Evolutionary conservation across 176 grass and related monocot species (phyloP).

Genomic region (Cenchrus fungigraminus): DNA sequence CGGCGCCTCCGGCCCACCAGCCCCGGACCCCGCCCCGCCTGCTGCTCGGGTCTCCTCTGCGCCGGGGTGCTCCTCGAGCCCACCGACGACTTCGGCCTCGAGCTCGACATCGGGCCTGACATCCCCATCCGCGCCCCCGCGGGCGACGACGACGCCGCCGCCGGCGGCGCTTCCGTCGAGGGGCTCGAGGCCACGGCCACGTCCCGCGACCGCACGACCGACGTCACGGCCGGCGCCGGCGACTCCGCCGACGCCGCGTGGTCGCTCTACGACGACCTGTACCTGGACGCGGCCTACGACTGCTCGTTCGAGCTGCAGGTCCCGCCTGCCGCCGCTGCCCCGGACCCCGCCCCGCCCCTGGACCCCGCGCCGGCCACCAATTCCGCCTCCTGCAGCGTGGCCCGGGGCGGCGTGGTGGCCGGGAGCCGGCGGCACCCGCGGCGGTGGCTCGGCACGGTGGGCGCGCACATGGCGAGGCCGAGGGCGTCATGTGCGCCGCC

Average conservation of each 20-base stretch:
- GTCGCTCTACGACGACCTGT: slow-evolving; percentile 92
- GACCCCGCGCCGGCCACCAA: neutral
- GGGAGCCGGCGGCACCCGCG: slow-evolving; percentile 26
- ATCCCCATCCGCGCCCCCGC: neutral
- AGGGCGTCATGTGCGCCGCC: slow-evolving; percentile 46
- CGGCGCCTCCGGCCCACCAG: too few relatives aligned
- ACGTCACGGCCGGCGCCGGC: neutral
- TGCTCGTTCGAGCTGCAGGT: slow-evolving; percentile 56
- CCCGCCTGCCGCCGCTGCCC: neutral
- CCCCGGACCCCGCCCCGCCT: slow-evolving; percentile 39
- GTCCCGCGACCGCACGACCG: neutral
- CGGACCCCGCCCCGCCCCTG: neutral
- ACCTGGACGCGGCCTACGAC: slow-evolving; percentile 84
- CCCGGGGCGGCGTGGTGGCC: slow-evolving; percentile 38
- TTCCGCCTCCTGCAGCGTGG: neutral
- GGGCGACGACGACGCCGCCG: neutral
- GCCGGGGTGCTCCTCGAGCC: slow-evolving; percentile 48
- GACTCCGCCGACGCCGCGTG: slow-evolving; percentile 35
- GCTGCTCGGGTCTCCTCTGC: slow-evolving; percentile 79
- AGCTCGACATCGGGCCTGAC: too few relatives aligned
- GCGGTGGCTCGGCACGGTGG: slow-evolving; percentile 56
- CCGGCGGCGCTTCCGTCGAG: neutral
- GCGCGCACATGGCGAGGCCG: slow-evolving; percentile 60
- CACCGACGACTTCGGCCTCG: too few relatives aligned
- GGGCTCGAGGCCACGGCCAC: neutral